phyloP scores from a whole-genome alignment of 2,329 filamentous ascomycete genomes.

The Fusarium sp. region DNA sequence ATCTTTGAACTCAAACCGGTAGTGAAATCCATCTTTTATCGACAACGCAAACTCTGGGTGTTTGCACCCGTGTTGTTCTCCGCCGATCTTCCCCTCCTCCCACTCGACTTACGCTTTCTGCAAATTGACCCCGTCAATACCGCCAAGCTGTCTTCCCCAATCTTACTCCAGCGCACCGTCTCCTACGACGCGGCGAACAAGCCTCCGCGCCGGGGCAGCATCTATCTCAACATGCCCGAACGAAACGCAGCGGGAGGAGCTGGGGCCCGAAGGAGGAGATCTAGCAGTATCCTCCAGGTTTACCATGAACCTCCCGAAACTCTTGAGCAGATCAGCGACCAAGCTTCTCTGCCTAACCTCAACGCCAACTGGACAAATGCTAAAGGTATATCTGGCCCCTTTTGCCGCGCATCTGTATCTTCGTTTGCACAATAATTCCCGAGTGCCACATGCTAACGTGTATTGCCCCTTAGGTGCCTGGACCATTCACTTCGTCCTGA shows the following conservation, averaged over 20 bases:
- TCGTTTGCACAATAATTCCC: neutral
- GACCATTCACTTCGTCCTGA: constrained; percentile 96
- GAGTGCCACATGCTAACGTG: constrained; percentile 33
- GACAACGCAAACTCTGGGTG: constrained; percentile 20
- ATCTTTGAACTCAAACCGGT: constrained; percentile 17
- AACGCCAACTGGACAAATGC: constrained; percentile 99
- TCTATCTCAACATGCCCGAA: constrained; percentile 71
- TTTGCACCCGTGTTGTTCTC: constrained; percentile 15
- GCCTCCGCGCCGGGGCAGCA: constrained; percentile 70
- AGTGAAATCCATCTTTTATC: constrained; percentile 20
- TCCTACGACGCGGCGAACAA: constrained; percentile 89
- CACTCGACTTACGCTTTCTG: constrained; percentile 24
- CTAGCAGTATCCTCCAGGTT: constrained; percentile 91
- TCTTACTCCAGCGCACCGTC: constrained; percentile 88
- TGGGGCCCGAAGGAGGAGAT: constrained; percentile 83
- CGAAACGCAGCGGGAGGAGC: constrained; percentile 58
- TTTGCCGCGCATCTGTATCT: constrained; percentile 6
- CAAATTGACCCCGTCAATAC: constrained; percentile 66
- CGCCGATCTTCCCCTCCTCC: constrained; percentile 27
- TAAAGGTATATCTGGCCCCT: constrained; percentile 75
- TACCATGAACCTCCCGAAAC: constrained; percentile 98
- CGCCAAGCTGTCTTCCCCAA: constrained; percentile 95
- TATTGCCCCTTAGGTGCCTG: constrained; percentile 78
- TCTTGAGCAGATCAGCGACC: constrained; percentile 96
- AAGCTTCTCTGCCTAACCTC: constrained; percentile 91